Conservation (phyloP, 2,329 filamentous ascomycete species). For the Talaromyces sp. region DNA sequence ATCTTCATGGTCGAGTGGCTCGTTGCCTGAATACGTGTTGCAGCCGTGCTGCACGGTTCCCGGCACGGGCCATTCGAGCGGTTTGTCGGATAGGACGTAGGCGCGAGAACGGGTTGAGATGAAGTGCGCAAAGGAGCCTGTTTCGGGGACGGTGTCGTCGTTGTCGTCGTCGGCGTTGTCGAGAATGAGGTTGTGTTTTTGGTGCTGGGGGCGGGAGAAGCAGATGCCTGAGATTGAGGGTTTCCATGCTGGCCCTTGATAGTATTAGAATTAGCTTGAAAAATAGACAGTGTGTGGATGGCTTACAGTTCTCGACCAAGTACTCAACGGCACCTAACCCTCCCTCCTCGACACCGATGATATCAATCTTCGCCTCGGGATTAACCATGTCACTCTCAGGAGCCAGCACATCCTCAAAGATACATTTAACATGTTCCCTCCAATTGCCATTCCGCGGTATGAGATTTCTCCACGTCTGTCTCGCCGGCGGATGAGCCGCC, state of each 20-base stretch:
- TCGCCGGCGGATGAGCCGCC: slow-evolving; percentile 58
- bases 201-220: slow-evolving; percentile 41
- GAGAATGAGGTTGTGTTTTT: slow-evolving; percentile 25
- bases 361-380: slow-evolving; percentile 58
- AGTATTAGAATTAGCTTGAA: not conserved
- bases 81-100: slow-evolving; percentile 57
- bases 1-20: slow-evolving; percentile 58
- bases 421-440: slow-evolving; percentile 62
- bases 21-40: slow-evolving; percentile 68
- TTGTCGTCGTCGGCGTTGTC: not conserved
- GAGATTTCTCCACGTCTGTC: slow-evolving; percentile 57
- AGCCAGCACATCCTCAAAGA: slow-evolving; percentile 64
- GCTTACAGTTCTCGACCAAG: slow-evolving; percentile 57
- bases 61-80: slow-evolving; percentile 54
- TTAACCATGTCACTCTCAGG: slow-evolving; percentile 44
- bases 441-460: slow-evolving; percentile 60
- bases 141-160: not conserved
- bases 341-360: slow-evolving; percentile 70
- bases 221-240: slow-evolving; percentile 42
- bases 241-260: slow-evolving; percentile 41
- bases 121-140: slow-evolving; percentile 32
- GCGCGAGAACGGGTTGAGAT: slow-evolving; percentile 57
- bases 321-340: slow-evolving; percentile 59
- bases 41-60: slow-evolving; percentile 59
- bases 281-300: not conserved